These are phyloP conservation scores for Pinus taeda DNA, from an alignment of 75 land plant genomes.

Conservation along the genomic window DNA sequence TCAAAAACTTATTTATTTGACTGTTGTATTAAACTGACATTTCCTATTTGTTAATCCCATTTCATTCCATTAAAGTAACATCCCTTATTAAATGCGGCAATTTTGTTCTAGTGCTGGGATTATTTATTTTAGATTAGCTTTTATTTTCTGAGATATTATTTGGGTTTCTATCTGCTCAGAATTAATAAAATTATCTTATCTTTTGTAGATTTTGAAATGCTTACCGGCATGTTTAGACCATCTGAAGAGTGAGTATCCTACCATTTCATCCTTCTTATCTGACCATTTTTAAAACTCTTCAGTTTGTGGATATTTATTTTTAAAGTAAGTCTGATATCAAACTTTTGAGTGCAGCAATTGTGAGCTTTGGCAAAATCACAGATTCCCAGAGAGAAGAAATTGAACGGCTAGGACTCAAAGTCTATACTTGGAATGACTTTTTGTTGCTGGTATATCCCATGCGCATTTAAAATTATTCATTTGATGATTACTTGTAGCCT, in stretches of 20 bases:
- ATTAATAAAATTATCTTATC: background rate
- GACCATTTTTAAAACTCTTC: background rate
- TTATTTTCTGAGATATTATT: background rate
- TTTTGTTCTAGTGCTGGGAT: background rate
- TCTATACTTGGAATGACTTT: conserved; percentile 89
- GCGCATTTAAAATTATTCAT: background rate
- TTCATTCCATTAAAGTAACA: conserved; percentile 6
- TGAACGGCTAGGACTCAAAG: conserved; percentile 44
- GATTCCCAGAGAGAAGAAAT: conserved; percentile 52
- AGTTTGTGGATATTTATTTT: background rate
- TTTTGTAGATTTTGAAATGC: conserved; percentile 14
- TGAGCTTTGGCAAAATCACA: conserved; percentile 81
- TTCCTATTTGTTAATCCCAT: background rate
- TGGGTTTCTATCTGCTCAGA: conserved; percentile 2
- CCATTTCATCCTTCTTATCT: background rate
- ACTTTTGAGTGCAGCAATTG: conserved; percentile 53
- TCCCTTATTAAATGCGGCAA: background rate
- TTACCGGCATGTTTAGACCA: conserved; percentile 7
- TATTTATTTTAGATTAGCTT: background rate
- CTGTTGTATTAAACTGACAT: too few relatives aligned
- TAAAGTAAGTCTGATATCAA: conserved; percentile 5
- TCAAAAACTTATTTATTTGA: too few relatives aligned
- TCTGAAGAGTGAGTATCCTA: conserved; percentile 14
- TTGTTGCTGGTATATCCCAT: conserved; percentile 58
- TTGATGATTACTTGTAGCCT: conserved; percentile 7